Percentiles rank a stretch among this genome's conserved stretches.
phyloP scores from a whole-genome alignment of 2,329 filamentous ascomycete species.

The Xylaria sp. region DNA sequence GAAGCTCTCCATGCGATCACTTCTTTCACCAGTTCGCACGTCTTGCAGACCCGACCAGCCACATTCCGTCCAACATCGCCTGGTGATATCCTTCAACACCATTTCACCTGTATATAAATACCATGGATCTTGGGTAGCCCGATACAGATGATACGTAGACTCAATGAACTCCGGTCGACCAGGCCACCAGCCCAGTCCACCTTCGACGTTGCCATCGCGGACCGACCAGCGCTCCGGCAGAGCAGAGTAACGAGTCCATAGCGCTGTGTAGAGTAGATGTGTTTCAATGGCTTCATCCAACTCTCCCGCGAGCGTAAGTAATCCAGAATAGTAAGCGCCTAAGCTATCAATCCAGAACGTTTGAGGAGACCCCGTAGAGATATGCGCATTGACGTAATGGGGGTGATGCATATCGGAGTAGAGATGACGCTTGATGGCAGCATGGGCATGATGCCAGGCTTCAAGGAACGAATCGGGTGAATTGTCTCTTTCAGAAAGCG shows the following conservation, averaged over 20 bases:
- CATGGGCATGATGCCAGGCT: constrained; percentile 86
- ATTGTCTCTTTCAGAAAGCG: constrained; percentile 71
- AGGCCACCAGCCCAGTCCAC: constrained; percentile 92
- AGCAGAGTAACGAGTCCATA: constrained; percentile 95
- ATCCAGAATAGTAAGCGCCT: constrained; percentile 92
- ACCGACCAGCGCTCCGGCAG: constrained; percentile 95
- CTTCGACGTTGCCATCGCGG: constrained; percentile 82
- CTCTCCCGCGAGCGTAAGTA: constrained; percentile 86
- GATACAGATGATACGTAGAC: constrained; percentile 95
- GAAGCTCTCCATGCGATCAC: constrained; percentile 98
- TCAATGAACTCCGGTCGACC: constrained; percentile 97
- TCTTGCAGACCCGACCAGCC: constrained; percentile 93
- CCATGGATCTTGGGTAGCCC: constrained; percentile 93
- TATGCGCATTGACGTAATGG: constrained; percentile 91
- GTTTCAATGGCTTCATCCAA: constrained; percentile 90
- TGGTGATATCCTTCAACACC: constrained; percentile 86
- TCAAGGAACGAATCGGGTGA: constrained; percentile 81
- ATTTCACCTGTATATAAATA: constrained; percentile 97
- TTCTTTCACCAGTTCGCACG: constrained; percentile 83
- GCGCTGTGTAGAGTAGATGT: constrained; percentile 87
- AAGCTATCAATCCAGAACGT: constrained; percentile 97
- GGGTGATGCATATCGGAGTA: constrained; percentile 87
- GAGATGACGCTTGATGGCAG: constrained; percentile 89
- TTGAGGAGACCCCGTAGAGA: constrained; percentile 85
- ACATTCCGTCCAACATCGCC: constrained; percentile 88